phyloP scores from a whole-genome alignment of 2,329 filamentous ascomycete genomes.

The Setomelanomma holmii region DNA sequence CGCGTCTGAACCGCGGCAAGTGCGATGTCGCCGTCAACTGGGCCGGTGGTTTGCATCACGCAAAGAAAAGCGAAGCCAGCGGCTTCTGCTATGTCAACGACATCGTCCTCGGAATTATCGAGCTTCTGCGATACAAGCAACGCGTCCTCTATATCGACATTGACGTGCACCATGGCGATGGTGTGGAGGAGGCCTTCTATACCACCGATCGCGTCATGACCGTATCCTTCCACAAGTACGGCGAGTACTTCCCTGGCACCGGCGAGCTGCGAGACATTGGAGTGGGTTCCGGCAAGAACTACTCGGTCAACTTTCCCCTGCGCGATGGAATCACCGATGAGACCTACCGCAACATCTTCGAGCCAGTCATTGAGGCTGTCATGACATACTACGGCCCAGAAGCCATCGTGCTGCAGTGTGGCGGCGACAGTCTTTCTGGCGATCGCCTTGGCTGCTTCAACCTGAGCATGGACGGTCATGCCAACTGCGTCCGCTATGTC shows the following conservation, averaged over 20 bases:
- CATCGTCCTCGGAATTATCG: conserved; percentile 91
- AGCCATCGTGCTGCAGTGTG: conserved; percentile 73
- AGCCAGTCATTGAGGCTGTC: conserved; percentile 70
- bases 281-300: conserved; percentile 71
- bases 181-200: conserved; percentile 75
- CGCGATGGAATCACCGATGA: conserved; percentile 73
- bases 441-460: conserved; percentile 75
- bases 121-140: conserved; percentile 81
- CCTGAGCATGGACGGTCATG: conserved; percentile 72
- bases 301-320: conserved; percentile 73
- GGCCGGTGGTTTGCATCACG: conserved; percentile 95
- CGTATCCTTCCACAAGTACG: conserved; percentile 75
- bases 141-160: conserved; percentile 96
- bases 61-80: conserved; percentile 90
- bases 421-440: conserved; percentile 71
- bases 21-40: conserved; percentile 69
- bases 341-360: conserved; percentile 72
- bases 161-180: conserved; percentile 89
- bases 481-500: conserved; percentile 73
- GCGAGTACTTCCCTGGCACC: conserved; percentile 75
- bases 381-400: conserved; percentile 74
- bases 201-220: conserved; percentile 76
- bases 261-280: conserved; percentile 73
- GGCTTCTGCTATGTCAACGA: conserved; percentile 99
- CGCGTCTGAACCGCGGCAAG: conserved; percentile 71